Evolutionary conservation across 2,329 filamentous ascomycete genomes (phyloP).

Genomic region (Leptographium galeiforme): DNA sequence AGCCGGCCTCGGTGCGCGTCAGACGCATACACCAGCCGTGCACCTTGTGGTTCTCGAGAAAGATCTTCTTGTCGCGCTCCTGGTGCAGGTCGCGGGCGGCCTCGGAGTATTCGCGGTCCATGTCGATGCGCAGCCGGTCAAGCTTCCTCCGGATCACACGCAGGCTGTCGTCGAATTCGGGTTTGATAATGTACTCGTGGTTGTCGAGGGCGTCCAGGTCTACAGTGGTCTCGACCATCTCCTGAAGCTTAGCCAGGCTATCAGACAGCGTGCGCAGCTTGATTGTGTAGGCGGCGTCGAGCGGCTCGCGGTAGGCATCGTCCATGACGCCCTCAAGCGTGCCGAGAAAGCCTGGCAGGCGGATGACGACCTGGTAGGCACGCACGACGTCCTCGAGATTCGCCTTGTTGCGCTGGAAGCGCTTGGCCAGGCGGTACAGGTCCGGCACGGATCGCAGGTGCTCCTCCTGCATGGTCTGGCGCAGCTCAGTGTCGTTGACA

Average conservation of each 20-base stretch:
- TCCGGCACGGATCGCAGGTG: slow-evolving; percentile 89
- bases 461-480: slow-evolving; percentile 94
- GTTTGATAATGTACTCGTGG: slow-evolving; percentile 98
- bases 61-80: slow-evolving; percentile 96
- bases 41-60: slow-evolving; percentile 88
- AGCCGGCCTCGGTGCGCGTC: slow-evolving; percentile 79
- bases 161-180: slow-evolving; percentile 86
- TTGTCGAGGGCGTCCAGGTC: slow-evolving; percentile 91
- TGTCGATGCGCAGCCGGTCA: slow-evolving; percentile 68
- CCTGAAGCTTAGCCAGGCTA: slow-evolving; percentile 72
- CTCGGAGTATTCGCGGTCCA: slow-evolving; percentile 66
- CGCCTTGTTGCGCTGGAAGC: slow-evolving; percentile 83
- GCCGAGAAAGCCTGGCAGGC: slow-evolving; percentile 76
- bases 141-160: slow-evolving; percentile 83
- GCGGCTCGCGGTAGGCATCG: slow-evolving; percentile 74
- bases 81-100: slow-evolving; percentile 74
- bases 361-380: slow-evolving; percentile 87
- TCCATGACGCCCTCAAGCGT: slow-evolving; percentile 93
- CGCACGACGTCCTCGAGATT: slow-evolving; percentile 92
- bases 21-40: slow-evolving; percentile 95
- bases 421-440: slow-evolving; percentile 83
- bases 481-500: slow-evolving; percentile 78
- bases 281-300: slow-evolving; percentile 76
- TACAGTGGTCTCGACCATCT: slow-evolving; percentile 98
- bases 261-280: slow-evolving; percentile 67